Percentiles rank a stretch among this genome's conserved stretches.
Evolutionary conservation across 345 rosid species (phyloP).

Genomic region (Salix caprea): DNA sequence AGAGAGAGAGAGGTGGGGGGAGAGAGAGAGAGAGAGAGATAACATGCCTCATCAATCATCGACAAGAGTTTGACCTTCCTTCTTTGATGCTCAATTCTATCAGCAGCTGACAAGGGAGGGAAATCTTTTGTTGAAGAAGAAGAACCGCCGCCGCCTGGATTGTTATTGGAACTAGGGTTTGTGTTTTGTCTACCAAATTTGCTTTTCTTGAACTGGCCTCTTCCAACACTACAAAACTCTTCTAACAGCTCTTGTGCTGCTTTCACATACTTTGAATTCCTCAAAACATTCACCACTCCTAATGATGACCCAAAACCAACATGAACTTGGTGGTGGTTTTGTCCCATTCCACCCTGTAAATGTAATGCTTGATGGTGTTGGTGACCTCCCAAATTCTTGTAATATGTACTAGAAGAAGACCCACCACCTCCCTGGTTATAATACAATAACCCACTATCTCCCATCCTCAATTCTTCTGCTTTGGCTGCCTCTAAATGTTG

Average conservation of each 20-base stretch:
- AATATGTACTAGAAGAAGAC: conserved; percentile 40
- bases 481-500: conserved; percentile 80
- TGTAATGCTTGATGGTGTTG: conserved; percentile 35
- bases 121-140: conserved; percentile 51
- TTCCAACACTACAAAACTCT: conserved; percentile 92
- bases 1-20: conserved; percentile 5
- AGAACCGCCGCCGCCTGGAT: conserved; percentile 35
- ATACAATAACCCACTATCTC: conserved; percentile 47
- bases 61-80: conserved; percentile 86
- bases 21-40: conserved; percentile 16
- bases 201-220: conserved; percentile 69
- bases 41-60: conserved; percentile 99
- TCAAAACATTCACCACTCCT: conserved; percentile 55
- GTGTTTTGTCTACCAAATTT: conserved; percentile 40
- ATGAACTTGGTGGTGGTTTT: conserved; percentile 41
- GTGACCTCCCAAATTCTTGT: conserved; percentile 35
- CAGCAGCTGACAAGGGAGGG: conserved; percentile 68
- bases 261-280: conserved; percentile 70
- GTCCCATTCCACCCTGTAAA: conserved; percentile 34
- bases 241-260: conserved; percentile 84
- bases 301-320: conserved; percentile 57
- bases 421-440: conserved; percentile 39
- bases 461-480: conserved; percentile 71
- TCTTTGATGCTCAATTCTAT: conserved; percentile 92
- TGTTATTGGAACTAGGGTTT: conserved; percentile 54